Base-by-base conservation (phyloP, 208 protist species). In the Herpetomonas muscarum region DNA sequence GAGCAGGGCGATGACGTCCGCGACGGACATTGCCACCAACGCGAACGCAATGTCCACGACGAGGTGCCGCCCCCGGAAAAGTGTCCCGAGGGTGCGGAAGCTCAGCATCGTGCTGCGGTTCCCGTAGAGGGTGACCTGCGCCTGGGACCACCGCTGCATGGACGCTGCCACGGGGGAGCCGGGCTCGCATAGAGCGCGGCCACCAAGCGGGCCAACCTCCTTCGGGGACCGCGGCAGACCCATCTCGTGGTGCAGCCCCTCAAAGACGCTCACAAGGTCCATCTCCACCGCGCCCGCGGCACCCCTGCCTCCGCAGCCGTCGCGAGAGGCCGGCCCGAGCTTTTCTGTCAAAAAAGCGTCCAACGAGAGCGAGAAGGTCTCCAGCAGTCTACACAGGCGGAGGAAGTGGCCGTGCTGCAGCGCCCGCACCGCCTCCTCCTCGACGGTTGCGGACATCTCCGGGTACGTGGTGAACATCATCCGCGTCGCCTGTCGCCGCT, bases 181-280 rank as follows among this genome's bases (percentile, higher is more conserved):
- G 21, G 47, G 29, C 22, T 46, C 41, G 25, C 47, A 53, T 6
- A 37, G 47, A 6, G 47, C 41, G 21, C 21, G 25, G 34, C 22
- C 19, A 6, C 53, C 19, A 3, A 3, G 1, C 22, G 17, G 25
- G 7, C 58, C 66, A 25, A 69, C 48, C 29, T 45, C 55, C 1
- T 61, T 22, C 19, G 36, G 19, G 17, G 68, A 56, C 24, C 72
- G 76, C 21, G 79, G 70, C 48, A 92, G 57, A 25, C 79, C 78
- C n/a, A 89, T 51, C 42, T 92, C 85, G 19, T 72, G 66, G 67
- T 87, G 79, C 42, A 86, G 66, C 2, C 76, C 76, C 31, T 74
- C 72, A 49, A 90, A 74, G 24, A 72, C 64, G 1, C 19, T 52
- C 29, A 59, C 15, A 36, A 44, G 1, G 32, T 49, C 26, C 3